Conservation (phyloP, 139 green algal species). For the Monoraphidium neglectum region DNA sequence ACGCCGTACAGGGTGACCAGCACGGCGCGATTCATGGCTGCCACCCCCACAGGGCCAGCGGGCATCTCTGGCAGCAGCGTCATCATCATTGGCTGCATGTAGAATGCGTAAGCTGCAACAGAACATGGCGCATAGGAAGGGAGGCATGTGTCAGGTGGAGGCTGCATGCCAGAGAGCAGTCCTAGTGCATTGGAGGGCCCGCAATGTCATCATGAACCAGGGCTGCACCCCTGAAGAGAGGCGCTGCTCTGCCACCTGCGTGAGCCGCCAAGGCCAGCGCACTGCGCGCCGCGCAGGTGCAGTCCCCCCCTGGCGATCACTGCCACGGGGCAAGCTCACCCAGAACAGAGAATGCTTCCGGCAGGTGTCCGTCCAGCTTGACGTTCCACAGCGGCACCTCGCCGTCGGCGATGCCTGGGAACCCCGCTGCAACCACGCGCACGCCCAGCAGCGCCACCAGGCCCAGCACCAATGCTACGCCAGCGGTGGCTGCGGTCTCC, state of each 20-base stretch:
- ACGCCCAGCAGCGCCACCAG: conserved; percentile 54
- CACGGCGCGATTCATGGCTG: conserved; percentile 41
- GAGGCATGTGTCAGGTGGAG: no score
- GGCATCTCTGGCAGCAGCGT: conserved; percentile 62
- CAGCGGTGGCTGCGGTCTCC: conserved; percentile 64
- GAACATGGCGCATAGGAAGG: no score
- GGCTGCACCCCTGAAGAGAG: no score
- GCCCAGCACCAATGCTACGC: conserved; percentile 61
- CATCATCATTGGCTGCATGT: conserved; percentile 67
- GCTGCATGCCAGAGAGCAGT: no score
- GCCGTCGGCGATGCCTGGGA: conserved; percentile 65
- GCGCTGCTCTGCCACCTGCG: no score
- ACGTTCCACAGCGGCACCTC: conserved; percentile 64
- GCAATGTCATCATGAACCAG: no score
- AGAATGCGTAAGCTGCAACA: conserved; percentile 60
- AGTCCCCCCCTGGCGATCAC: no score
- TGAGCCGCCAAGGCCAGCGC: no score
- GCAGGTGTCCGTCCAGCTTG: conserved; percentile 43
- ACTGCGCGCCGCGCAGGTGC: no score
- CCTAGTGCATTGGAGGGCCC: no score
- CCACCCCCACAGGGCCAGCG: conserved; percentile 16
- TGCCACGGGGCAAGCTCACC: no score
- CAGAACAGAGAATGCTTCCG: conserved; percentile 62
- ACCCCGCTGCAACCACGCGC: conserved; percentile 29
- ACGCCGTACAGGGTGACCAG: conserved; percentile 50